A percentile compares a stretch with the other conserved stretches of the same genome.
These are phyloP conservation scores for Hortiboletus flavorubellus DNA, from an alignment of 768 basidiomycete genomes.

Conservation along the genomic window DNA sequence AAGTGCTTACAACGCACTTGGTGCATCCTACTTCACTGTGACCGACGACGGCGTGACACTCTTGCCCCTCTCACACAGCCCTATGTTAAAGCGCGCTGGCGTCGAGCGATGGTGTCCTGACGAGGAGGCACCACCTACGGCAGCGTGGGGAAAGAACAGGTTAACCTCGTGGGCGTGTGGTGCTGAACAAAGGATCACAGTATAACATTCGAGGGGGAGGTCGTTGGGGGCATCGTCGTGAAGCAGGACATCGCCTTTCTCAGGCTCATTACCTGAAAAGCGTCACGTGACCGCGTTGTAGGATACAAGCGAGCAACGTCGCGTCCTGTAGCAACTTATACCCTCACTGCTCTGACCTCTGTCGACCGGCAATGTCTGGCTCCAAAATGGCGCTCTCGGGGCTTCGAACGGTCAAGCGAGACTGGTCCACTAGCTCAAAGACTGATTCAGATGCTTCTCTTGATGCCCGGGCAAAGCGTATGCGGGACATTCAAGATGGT, in stretches of 20 bases:
- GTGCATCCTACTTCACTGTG: slow-evolving; percentile 54
- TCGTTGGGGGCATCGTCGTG: too few species aligned
- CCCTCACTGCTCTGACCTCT: not conserved
- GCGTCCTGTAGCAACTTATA: not conserved
- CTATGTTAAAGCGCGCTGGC: slow-evolving; percentile 44
- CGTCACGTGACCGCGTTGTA: slow-evolving; percentile 23
- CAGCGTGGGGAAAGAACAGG: slow-evolving; percentile 47
- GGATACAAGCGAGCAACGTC: not conserved
- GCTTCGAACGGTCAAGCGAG: slow-evolving; percentile 55
- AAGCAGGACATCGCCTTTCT: too few species aligned
- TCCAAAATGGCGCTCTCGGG: slow-evolving; percentile 50
- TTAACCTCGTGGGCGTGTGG: too few species aligned
- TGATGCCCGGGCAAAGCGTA: slow-evolving; percentile 36
- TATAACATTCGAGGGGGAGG: too few species aligned
- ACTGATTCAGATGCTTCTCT: slow-evolving; percentile 14
- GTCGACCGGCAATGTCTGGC: slow-evolving; percentile 24
- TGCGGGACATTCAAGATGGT: slow-evolving; percentile 59
- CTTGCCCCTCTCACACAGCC: slow-evolving; percentile 42
- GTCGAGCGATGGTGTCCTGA: slow-evolving; percentile 36
- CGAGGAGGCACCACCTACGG: slow-evolving; percentile 44
- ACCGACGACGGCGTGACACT: slow-evolving; percentile 49
- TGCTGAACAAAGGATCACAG: too few species aligned
- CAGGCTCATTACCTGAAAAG: slow-evolving; percentile 17
- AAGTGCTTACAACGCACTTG: slow-evolving; percentile 20
- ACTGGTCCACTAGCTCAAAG: slow-evolving; percentile 54